Evolutionary conservation across 768 basidiomycete species (phyloP), one percentile per base, ranked within the genome.

Genomic region (Tylopilus balloui): DNA sequence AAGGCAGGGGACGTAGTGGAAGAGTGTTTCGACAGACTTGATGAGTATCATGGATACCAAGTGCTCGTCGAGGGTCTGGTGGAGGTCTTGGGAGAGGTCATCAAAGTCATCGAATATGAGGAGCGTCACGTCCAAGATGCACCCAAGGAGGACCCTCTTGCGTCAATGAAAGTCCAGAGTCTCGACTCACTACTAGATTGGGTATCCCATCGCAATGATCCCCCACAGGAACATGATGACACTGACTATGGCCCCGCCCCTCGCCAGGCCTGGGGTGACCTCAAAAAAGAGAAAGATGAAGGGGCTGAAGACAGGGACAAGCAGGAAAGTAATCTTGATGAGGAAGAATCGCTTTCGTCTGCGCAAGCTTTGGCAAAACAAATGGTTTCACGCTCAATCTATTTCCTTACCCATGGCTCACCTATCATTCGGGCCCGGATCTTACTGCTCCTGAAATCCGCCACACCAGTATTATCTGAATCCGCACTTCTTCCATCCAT

Each of bases 21-120:
- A 66, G 94, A 96, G 66, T 94, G 95, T 52, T 98, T 98, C 57
- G 95, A 97, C 67, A 83, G 93, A 24, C 73, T 98, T 17, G 96
- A 98, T 60, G 92, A 96, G 55, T 98, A 81, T 63, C 95, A 98
- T 65, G 95, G 93, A 13, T 97, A 99, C 68, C 81, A 83, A 19
- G 64, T 84, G 23, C 70, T 98, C 19, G 89, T 94, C 2, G 88
- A 92, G 53, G 88, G 91, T 0, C 74, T 99, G 3, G 73, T 97
- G 21, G 89, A 89, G 39, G 94, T 96, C 8, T 68, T 99, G 38
- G 79, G 78, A 35, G 89, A 95, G 53, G 84, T 99, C 11, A 78
- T 96, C 47, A 81, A 81, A 45, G 87, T 84, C 28, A 81, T 96
- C 56, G 80, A 83, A 53, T 61, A 68, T 1, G 82, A 86, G 46